Evolutionary conservation across 2,329 filamentous ascomycete species (phyloP).

Genomic region (Sporothrix humicola): DNA sequence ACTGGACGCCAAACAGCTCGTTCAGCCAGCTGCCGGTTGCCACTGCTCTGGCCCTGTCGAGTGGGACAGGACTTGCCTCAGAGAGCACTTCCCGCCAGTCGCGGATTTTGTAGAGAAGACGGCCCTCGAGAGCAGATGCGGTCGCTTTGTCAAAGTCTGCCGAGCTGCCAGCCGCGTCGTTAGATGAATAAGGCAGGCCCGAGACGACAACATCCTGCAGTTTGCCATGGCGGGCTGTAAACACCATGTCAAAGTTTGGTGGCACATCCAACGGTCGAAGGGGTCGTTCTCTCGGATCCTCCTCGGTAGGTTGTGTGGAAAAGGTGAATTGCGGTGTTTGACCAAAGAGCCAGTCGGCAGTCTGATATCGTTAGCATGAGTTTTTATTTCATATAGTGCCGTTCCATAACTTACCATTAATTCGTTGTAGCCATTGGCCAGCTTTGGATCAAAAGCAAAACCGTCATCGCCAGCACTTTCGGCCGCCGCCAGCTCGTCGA

Average conservation of each 20-base stretch:
- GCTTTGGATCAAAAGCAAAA: slow-evolving; percentile 49
- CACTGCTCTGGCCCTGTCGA: slow-evolving; percentile 24
- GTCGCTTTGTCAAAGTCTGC: slow-evolving; percentile 33
- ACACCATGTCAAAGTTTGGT: slow-evolving; percentile 43
- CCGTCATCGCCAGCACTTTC: slow-evolving; percentile 52
- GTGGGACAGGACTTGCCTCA: slow-evolving; percentile 31
- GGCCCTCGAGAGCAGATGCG: slow-evolving; percentile 38
- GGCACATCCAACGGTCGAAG: slow-evolving; percentile 55
- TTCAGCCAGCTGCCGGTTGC: slow-evolving; percentile 43
- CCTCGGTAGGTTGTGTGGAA: slow-evolving; percentile 63
- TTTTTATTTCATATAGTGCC: no score
- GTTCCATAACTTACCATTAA: slow-evolving; percentile 45
- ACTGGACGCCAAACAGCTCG: slow-evolving; percentile 41
- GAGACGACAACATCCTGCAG: slow-evolving; percentile 43
- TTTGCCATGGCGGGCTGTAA: slow-evolving; percentile 50
- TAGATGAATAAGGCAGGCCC: slow-evolving; percentile 38
- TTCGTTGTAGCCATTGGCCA: slow-evolving; percentile 63
- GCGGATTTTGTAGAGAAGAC: slow-evolving; percentile 40
- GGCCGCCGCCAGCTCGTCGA: slow-evolving; percentile 56
- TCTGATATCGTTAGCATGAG: slow-evolving; percentile 47
- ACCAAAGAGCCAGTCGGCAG: slow-evolving; percentile 76
- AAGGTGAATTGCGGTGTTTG: slow-evolving; percentile 87
- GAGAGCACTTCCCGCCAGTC: slow-evolving; percentile 43
- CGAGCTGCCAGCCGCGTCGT: background rate
- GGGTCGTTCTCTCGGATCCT: slow-evolving; percentile 63